A percentile compares a stretch with the other conserved stretches of the same genome.
Evolutionary conservation across 176 grass and related monocot genomes (phyloP).

Genomic region (Carex littledalei): DNA sequence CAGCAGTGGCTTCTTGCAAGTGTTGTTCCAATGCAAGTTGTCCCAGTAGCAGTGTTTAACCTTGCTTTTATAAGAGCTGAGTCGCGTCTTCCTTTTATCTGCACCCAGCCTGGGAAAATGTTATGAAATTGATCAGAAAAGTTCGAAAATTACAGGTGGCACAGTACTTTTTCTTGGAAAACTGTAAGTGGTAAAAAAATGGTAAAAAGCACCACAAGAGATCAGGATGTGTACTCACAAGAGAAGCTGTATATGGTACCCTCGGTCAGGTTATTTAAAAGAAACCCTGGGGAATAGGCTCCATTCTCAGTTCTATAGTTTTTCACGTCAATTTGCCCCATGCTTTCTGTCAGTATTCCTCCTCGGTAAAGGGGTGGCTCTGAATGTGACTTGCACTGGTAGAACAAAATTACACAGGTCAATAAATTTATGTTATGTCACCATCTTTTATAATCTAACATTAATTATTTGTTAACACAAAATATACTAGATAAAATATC

Average conservation of each 20-base stretch:
- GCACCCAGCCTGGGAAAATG: slow-evolving; percentile 62
- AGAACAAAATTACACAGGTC: background rate
- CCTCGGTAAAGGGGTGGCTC: slow-evolving; percentile 77
- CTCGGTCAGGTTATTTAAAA: slow-evolving; percentile 60
- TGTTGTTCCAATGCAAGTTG: slow-evolving; percentile 53
- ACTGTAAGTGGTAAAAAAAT: background rate
- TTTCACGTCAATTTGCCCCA: slow-evolving; percentile 25
- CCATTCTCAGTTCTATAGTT: slow-evolving; percentile 46
- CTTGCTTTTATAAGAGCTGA: slow-evolving; percentile 57
- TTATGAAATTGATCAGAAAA: background rate
- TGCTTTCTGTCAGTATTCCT: slow-evolving; percentile 53
- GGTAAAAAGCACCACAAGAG: background rate
- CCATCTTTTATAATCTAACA: background rate
- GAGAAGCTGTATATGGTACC: slow-evolving; percentile 75
- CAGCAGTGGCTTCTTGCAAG: slow-evolving; percentile 64
- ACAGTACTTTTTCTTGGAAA: background rate
- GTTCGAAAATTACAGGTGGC: background rate
- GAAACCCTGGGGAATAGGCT: slow-evolving; percentile 59
- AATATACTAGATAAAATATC: background rate
- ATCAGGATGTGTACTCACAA: slow-evolving; percentile 39
- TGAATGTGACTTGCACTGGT: slow-evolving; percentile 72
- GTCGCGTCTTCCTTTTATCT: slow-evolving; percentile 35
- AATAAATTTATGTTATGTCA: background rate
- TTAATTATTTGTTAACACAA: background rate
- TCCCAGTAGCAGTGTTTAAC: slow-evolving; percentile 38